Percentiles rank a stretch among this genome's conserved stretches.
phyloP scores from a whole-genome alignment of 148 eudicot species.

The Vaccinium macrocarpon region DNA sequence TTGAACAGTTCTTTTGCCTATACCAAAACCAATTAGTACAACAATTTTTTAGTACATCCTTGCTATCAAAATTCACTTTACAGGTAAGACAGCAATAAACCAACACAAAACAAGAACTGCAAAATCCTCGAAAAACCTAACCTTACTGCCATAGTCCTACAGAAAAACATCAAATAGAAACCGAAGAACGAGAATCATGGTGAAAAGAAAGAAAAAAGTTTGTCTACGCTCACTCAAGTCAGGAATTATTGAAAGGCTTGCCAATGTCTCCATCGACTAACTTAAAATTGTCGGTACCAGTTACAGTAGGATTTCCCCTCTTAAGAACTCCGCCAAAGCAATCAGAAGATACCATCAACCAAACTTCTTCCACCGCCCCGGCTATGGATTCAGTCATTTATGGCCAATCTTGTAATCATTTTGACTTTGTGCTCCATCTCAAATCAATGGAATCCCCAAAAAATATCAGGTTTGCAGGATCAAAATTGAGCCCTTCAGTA shows the following conservation, averaged over 20 bases:
- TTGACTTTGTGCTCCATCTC: slow-evolving; percentile 17
- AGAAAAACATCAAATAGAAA: neutral
- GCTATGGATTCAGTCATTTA: slow-evolving; percentile 29
- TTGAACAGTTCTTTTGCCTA: slow-evolving; percentile 14
- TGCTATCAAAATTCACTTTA: slow-evolving; percentile 58
- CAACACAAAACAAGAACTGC: slow-evolving; percentile 13
- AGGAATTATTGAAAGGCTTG: slow-evolving; percentile 3
- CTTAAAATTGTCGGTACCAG: slow-evolving; percentile 19
- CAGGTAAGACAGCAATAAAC: slow-evolving; percentile 35
- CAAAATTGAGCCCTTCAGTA: slow-evolving; percentile 35
- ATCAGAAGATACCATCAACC: slow-evolving; percentile 24
- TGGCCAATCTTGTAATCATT: slow-evolving; percentile 21
- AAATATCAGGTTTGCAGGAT: slow-evolving; percentile 26
- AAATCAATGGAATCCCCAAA: slow-evolving; percentile 21
- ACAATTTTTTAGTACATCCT: slow-evolving; percentile 39
- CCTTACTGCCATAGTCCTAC: slow-evolving; percentile 22
- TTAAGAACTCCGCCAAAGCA: slow-evolving; percentile 22
- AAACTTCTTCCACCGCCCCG: slow-evolving; percentile 21
- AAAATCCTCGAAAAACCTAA: slow-evolving; percentile 28
- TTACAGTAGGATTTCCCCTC: slow-evolving; percentile 23
- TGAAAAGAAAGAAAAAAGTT: neutral
- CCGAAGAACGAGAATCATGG: neutral
- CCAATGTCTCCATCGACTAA: slow-evolving; percentile 13
- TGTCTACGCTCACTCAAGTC: slow-evolving; percentile 5
- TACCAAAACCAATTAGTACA: slow-evolving; percentile 33